Evolutionary conservation across 768 basidiomycete genomes (phyloP).

Genomic region (Boletus edulis): DNA sequence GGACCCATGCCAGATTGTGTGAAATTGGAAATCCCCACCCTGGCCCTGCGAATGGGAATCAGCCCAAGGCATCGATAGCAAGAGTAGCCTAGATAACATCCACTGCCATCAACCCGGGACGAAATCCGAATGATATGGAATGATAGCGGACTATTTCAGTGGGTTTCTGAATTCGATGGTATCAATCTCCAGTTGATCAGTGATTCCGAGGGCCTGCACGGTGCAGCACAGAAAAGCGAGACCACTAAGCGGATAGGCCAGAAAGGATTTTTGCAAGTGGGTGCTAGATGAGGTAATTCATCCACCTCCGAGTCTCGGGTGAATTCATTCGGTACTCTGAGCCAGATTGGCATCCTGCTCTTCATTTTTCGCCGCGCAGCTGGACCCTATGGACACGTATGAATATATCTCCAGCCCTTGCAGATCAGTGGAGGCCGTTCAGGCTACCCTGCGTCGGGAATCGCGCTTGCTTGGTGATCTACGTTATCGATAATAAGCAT

Average conservation of each 20-base stretch:
- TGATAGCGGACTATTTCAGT: neutral
- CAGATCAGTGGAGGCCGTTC: neutral
- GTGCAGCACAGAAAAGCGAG: neutral
- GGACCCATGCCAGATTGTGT: constrained; percentile 1
- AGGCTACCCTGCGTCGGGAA: neutral
- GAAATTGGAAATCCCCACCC: constrained; percentile 8
- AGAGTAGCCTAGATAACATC: neutral
- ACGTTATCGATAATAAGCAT: neutral
- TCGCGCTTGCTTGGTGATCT: constrained; percentile 5
- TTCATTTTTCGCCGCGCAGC: constrained; percentile 7
- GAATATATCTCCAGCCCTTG: neutral
- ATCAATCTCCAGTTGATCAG: constrained; percentile 2
- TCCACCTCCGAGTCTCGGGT: neutral
- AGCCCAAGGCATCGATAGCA: neutral
- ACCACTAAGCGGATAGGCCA: neutral
- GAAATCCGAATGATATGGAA: neutral
- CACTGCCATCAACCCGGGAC: constrained; percentile 4
- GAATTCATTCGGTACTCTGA: neutral
- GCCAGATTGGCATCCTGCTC: neutral
- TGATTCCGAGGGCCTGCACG: constrained; percentile 5
- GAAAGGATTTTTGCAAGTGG: constrained; percentile 3
- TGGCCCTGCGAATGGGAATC: constrained; percentile 7
- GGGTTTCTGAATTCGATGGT: neutral
- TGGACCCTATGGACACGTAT: constrained; percentile 17
- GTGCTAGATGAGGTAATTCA: neutral